phyloP scores from a whole-genome alignment of 2,329 filamentous ascomycete genomes.

The Scedosporium boydii region DNA sequence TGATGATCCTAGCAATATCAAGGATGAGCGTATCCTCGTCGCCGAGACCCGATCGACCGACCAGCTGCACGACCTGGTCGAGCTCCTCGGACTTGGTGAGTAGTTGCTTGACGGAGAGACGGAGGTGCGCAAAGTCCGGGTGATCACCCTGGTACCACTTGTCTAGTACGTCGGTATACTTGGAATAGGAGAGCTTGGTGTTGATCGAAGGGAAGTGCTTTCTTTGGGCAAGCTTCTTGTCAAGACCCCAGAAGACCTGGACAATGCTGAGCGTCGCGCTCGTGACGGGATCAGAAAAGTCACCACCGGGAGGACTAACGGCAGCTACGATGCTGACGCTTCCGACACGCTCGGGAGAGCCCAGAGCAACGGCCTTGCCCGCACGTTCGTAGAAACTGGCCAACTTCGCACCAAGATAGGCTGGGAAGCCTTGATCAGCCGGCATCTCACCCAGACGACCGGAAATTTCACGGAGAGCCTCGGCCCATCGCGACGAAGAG shows the following conservation, averaged over 20 bases:
- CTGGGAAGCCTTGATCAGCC: slow-evolving; percentile 98
- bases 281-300: slow-evolving; percentile 98
- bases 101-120: slow-evolving; percentile 88
- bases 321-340: slow-evolving; percentile 97
- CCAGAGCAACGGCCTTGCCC: slow-evolving; percentile 74
- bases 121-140: slow-evolving; percentile 86
- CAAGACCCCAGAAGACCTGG: slow-evolving; percentile 98
- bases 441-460: slow-evolving; percentile 99
- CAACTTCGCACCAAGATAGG: slow-evolving; percentile 91
- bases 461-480: slow-evolving; percentile 96
- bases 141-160: slow-evolving; percentile 92
- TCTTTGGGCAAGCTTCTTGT: slow-evolving; percentile 98
- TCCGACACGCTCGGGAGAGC: slow-evolving; percentile 78
- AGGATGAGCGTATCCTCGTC: slow-evolving; percentile 98
- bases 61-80: slow-evolving; percentile 96
- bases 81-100: slow-evolving; percentile 93
- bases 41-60: slow-evolving; percentile 92
- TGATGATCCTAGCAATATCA: slow-evolving; percentile 81
- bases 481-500: slow-evolving; percentile 95
- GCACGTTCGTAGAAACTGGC: slow-evolving; percentile 99
- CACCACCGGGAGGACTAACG: slow-evolving; percentile 93
- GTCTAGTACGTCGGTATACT: slow-evolving; percentile 83
- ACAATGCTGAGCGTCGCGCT: slow-evolving; percentile 91
- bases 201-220: slow-evolving; percentile 99
- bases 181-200: slow-evolving; percentile 88